Base-by-base conservation (phyloP, 352 stramenopile genomes). In the Phytophthora parvispora region DNA sequence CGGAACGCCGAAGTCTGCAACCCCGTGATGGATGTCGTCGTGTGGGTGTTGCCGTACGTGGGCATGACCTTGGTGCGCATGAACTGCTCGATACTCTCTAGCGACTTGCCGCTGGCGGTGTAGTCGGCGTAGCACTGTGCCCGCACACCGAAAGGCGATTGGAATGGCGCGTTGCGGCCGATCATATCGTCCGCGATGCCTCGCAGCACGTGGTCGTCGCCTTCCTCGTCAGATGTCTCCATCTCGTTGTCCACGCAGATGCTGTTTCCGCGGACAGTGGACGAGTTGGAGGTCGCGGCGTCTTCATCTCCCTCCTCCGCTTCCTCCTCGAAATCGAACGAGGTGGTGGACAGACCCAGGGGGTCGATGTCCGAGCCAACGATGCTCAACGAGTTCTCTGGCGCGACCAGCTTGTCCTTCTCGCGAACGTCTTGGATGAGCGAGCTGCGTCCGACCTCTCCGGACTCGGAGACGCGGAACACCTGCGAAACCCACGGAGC, bases 41-140 rank as follows among this genome's bases (percentile, higher is more conserved):
- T 99, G 78, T 99, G 97, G 12, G 98, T 99, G 72, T 99, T 99
- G 43, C 95, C 97, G 73, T 99, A 99, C 34, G 97, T 87, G 1
- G 97, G 97, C 60, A 99, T 74, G 43, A 99, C 97, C 25, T 93
- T 81, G 27, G 83, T 57, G 20, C 71, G 60, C 6, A 99, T 81
- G 63, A 98, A 99, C 20, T 84, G 59, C 75, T 99, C 97, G n/a
- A 99, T 93, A 34, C 79, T 96, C 47, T 65, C 64, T 2, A 98
- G 61, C 4, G 93, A 83, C 67, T 96, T 92, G 53, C 95, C 91
- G 29, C 89, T 98, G 15, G 97, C 97, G 6, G 96, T 99, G 60
- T 97, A 98, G 82, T 99, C 97, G 13, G 89, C 96, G 67, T 99
- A 99, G 34, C 97, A 88, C 28, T 99, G 74, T 10, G 91, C 92